Evolutionary conservation across 2,329 filamentous ascomycete genomes (phyloP), one percentile per base, ranked within the genome.

Genomic region (Tolypocladium album): DNA sequence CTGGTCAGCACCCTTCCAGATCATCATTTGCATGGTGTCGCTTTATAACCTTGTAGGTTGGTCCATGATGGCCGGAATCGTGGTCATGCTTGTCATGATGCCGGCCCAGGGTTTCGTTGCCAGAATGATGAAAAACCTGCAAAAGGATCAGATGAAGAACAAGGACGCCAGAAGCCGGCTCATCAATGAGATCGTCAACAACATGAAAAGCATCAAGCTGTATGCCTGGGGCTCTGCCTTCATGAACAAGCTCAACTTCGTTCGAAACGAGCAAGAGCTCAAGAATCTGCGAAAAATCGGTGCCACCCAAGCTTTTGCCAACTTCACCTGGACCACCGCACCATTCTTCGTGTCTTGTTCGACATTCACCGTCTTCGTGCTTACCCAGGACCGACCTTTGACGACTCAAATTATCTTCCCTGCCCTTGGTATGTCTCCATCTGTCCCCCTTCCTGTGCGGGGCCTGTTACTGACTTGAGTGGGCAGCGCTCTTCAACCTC

Each of bases 171-270:
- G 94, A 70, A 96, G 92, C 55, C 86, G 93, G 57, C 78, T 99
- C 61, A 97, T 97, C 80, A 95, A 93, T 8, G 94, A 99, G 74
- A 99, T 99, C 65, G 80, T 99, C 70, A 97, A 95, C 80, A 97
- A 97, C 76, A 99, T 99, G 90, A 99, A 99, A 79, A 96, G 92
- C 71, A 94, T 99, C 79, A 99, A 99, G 78, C 84, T 99, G 24
- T 99, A 97, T 72, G 94, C 94, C 38, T 99, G 94, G 94, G 93
- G 92, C 39, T 88, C 88, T 38, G 93, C 94, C 17, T 99, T 99
- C 71, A 96, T 97, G 87, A 94, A 92, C 75, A 96, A 96, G 76
- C 85, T 99, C 61, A 97, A 94, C 76, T 89, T 90, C 72, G 92
- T 99, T 62, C 87, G 94, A 74, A 99, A 99, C 75, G 94, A 99